Base-by-base conservation (phyloP, 768 basidiomycete species). In the Terana coerulea region DNA sequence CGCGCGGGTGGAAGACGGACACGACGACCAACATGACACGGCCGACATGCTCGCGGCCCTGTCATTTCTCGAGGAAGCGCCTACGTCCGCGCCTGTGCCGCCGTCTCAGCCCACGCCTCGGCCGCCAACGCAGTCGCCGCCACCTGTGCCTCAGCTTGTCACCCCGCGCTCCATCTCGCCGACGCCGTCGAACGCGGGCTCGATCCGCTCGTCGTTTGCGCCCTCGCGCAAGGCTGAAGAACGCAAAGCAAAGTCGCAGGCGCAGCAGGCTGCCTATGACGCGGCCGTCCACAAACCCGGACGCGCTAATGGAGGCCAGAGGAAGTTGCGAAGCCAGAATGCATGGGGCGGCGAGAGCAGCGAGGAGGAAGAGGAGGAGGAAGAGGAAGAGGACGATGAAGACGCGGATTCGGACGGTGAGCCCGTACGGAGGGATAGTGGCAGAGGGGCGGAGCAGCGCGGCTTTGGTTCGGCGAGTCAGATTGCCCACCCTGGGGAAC, bases 121-220 rank as follows among this genome's bases (percentile, higher is more conserved):
- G 26, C 53, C 68, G 3, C 52, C 65, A 25, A 39, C 69, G 30
- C 64, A 72, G 37, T 67, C 66, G 25, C 58, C 64, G 42, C 65
- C 66, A 9, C 53, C 65, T 10, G 57, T 62, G 29, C 61, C 61
- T 1, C 55, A 61, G 31, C 51, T 61, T 42, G 51, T 56, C 15
- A 60, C 63, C 46, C 63, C 67, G 0, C 55, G 58, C 33, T 55
- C 57, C 30, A 54, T 56, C 30, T 67, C 63, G 3, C 66, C 65
- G 21, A 59, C 61, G 19, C 48, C 59, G 15, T 57, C 66, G 21
- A 49, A 52, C 9, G 45, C 56, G 21, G 59, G 60, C 17, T 78
- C 80, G 48, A 88, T 78, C 70, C 83, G 82, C 47, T 95, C 93
- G 0, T 93, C 95, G 3, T 98, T 98, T 64, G 89, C 92, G 0